Base-by-base conservation (phyloP, 1,284 basidiomycete species). In the Ganoderma boninense region DNA sequence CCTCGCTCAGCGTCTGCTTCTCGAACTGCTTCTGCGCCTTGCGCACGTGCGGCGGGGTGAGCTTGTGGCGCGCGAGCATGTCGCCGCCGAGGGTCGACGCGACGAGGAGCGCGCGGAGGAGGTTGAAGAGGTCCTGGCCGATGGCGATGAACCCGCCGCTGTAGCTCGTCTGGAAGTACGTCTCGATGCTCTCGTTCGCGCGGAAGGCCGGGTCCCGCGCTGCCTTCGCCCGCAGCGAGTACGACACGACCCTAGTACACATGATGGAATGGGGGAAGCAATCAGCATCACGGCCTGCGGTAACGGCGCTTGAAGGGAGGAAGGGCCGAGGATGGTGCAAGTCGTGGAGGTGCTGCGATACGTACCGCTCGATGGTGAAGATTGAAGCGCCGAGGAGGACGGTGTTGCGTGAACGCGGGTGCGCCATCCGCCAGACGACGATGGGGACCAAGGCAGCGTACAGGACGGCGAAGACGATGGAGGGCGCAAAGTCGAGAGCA, bases 151-250 rank as follows among this genome's bases (percentile, higher is more conserved):
- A 83, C 7, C 77, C 79, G 64, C 78, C 69, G 16, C 75, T 77
- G 43, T 79, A 77, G 1, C 79, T 76, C 14, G 73, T 72, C 65
- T 83, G 81, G 68, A 80, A 73, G 74, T 81, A 83, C 54, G 75
- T 76, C 54, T 76, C 77, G 61, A 82, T 72, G 26, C 69, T 74
- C 13, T 70, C 59, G 20, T 74, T 76, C 52, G 67, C 71, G 16
- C 76, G 75, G 29, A 74, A 46, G 11, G 61, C 68, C 0, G 76
- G 66, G n/a, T 70, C 72, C 26, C 74, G 74, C 3, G 81, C 74
- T 52, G 79, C 77, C 38, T 66, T 66, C 3, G 81, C 79, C 40
- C 82, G 80, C 10, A 83, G 71, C 3, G 77, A 73, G 70, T 78
- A 82, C 0, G 79, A 62, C 4, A 76, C 69, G 14, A 75, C 65